Conservation (phyloP, 257 asterid species). For the Verbena officinalis region DNA sequence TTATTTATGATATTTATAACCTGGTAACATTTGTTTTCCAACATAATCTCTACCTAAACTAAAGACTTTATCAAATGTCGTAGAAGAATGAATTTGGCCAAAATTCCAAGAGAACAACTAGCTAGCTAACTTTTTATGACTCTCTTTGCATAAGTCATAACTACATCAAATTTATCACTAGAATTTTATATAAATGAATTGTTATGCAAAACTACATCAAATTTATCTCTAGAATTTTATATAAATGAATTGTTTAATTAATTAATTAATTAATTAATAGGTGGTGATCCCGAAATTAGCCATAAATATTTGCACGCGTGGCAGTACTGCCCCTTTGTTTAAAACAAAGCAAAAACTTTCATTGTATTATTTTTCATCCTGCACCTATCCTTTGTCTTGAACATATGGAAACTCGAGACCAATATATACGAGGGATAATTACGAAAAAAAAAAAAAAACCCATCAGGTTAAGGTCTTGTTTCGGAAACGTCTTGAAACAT, state of each 20-base stretch:
- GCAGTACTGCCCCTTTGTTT: constrained; percentile 1
- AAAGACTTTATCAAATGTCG: constrained; percentile 28
- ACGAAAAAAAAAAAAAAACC: too few species aligned
- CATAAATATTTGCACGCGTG: constrained; percentile 3
- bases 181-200: neutral
- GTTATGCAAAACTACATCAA: neutral
- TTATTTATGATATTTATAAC: too few species aligned
- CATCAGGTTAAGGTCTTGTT: too few species aligned
- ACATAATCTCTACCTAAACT: too few species aligned
- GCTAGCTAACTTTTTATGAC: neutral
- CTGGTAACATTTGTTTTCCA: too few species aligned
- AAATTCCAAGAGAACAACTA: neutral
- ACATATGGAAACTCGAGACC: constrained; percentile 28
- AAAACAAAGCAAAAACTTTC: neutral
- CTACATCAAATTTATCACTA: neutral
- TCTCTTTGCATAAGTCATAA: constrained; percentile 7
- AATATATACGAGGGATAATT: too few species aligned
- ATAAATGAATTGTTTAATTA: too few species aligned
- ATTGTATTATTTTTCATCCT: neutral
- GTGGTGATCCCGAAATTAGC: neutral
- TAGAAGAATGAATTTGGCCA: constrained; percentile 23
- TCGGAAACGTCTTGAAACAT: too few species aligned
- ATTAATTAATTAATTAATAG: neutral
- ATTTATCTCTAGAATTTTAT: too few species aligned
- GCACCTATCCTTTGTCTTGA: constrained; percentile 32